Conservation (phyloP, 177 flowering plant species). For the Tripterygium wilfordii region DNA sequence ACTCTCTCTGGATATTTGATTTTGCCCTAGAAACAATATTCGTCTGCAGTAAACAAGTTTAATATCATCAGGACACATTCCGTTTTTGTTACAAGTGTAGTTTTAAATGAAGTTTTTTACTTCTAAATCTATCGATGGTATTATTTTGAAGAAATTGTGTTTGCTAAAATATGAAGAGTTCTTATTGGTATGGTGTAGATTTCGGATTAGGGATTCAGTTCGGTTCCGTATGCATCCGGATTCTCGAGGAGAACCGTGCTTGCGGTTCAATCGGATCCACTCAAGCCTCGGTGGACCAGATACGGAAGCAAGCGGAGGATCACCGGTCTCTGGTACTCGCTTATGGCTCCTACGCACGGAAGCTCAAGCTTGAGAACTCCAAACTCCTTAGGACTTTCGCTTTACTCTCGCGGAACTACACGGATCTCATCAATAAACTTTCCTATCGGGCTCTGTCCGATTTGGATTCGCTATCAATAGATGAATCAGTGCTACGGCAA, state of each 20-base stretch:
- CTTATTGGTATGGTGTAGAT: too few relatives aligned
- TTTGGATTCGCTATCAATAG: conserved; percentile 18
- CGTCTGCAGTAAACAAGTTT: too few relatives aligned
- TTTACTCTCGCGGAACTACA: conserved; percentile 40
- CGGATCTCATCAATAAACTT: conserved; percentile 37
- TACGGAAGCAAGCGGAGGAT: conserved; percentile 61
- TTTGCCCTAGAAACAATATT: too few relatives aligned
- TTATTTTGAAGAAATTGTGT: too few relatives aligned
- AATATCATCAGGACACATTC: too few relatives aligned
- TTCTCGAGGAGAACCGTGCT: conserved; percentile 33
- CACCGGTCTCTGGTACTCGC: conserved; percentile 40
- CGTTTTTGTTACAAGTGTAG: too few relatives aligned
- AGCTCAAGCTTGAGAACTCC: conserved; percentile 58
- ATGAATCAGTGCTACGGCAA: conserved; percentile 28
- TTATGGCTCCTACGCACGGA: conserved; percentile 54
- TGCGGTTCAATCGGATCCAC: conserved; percentile 54
- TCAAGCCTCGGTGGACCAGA: conserved; percentile 54
- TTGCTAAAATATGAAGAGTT: too few relatives aligned
- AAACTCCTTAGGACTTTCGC: conserved; percentile 50
- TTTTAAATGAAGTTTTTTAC: too few relatives aligned
- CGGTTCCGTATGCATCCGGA: conserved; percentile 13
- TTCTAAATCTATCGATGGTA: too few relatives aligned
- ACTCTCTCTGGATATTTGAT: not conserved
- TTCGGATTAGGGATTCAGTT: conserved; percentile 15
- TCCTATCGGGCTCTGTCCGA: conserved; percentile 25